Conservation (phyloP, 257 asterid species). For the Euphrasia confusa region DNA sequence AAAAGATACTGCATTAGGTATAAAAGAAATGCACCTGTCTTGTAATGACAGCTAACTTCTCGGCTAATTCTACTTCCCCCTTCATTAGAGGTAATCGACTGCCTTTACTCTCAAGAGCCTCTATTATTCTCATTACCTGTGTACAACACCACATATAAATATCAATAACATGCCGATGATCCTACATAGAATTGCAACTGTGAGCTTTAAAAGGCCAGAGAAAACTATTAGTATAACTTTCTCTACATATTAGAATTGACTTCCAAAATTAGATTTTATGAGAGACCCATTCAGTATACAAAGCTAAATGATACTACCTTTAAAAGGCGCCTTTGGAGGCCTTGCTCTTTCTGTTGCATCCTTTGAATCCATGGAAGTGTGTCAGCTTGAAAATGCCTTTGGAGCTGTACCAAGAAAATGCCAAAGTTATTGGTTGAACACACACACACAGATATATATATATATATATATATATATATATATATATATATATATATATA, state of each 20-base stretch:
- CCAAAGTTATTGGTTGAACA: slow-evolving; percentile 12
- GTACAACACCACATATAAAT: slow-evolving; percentile 13
- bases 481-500: slow-evolving; percentile 1
- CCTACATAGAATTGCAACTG: not conserved
- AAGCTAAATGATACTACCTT: slow-evolving; percentile 44
- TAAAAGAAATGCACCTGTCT: slow-evolving; percentile 59
- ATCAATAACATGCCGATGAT: slow-evolving; percentile 13
- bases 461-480: not conserved
- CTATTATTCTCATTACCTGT: slow-evolving; percentile 86
- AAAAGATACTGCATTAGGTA: slow-evolving; percentile 23
- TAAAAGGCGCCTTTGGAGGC: slow-evolving; percentile 85
- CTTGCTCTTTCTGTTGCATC: slow-evolving; percentile 93
- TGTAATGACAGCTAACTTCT: slow-evolving; percentile 68
- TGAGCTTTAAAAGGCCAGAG: not conserved
- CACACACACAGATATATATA: slow-evolving; percentile 4
- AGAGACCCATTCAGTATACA: slow-evolving; percentile 6
- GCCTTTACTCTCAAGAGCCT: slow-evolving; percentile 89
- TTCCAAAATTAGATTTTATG: not conserved
- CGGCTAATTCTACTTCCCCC: slow-evolving; percentile 96
- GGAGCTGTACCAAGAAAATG: slow-evolving; percentile 56
- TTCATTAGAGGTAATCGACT: slow-evolving; percentile 76
- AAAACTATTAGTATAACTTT: not conserved
- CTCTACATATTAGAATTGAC: slow-evolving; percentile 7
- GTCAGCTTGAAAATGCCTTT: slow-evolving; percentile 86
- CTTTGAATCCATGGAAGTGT: slow-evolving; percentile 85